Evolutionary conservation across 164 flowering plant species (phyloP).

Genomic region (Annona cherimola): DNA sequence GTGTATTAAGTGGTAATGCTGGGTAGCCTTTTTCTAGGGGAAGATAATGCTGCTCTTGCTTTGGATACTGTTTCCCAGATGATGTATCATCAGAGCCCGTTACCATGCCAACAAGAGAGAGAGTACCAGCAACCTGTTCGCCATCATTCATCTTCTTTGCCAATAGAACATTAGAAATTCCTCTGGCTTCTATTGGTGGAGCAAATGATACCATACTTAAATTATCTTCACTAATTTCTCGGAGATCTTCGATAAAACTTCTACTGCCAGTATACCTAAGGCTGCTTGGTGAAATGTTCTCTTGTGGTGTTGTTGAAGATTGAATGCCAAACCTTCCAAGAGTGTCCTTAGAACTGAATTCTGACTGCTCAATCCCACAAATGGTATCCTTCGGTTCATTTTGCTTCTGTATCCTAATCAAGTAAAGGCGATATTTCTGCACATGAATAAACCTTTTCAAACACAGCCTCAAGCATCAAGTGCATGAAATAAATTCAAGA

Average conservation of each 20-base stretch:
- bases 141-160: conserved; percentile 21
- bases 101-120: conserved; percentile 23
- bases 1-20: conserved; percentile 23
- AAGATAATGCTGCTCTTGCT: conserved; percentile 29
- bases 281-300: conserved; percentile 26
- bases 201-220: conserved; percentile 19
- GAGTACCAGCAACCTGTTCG: conserved; percentile 21
- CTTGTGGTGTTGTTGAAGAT: conserved; percentile 24
- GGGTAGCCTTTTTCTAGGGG: conserved; percentile 23
- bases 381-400: conserved; percentile 39
- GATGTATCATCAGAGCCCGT: conserved; percentile 26
- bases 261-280: conserved; percentile 30
- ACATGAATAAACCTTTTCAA: conserved; percentile 11
- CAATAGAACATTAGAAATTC: conserved; percentile 25
- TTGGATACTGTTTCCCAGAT: conserved; percentile 15
- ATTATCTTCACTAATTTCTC: conserved; percentile 28
- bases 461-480: conserved; percentile 8
- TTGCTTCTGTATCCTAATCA: conserved; percentile 75
- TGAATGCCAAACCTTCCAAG: conserved; percentile 33
- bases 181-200: conserved; percentile 25
- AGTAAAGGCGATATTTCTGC: conserved; percentile 94
- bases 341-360: conserved; percentile 37
- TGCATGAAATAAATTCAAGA: background rate
- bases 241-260: conserved; percentile 23
- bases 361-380: conserved; percentile 40